Evolutionary conservation across 2,329 filamentous ascomycete genomes (phyloP), one percentile per base, ranked within the genome.

Genomic region (Fusarium euwallaceae): DNA sequence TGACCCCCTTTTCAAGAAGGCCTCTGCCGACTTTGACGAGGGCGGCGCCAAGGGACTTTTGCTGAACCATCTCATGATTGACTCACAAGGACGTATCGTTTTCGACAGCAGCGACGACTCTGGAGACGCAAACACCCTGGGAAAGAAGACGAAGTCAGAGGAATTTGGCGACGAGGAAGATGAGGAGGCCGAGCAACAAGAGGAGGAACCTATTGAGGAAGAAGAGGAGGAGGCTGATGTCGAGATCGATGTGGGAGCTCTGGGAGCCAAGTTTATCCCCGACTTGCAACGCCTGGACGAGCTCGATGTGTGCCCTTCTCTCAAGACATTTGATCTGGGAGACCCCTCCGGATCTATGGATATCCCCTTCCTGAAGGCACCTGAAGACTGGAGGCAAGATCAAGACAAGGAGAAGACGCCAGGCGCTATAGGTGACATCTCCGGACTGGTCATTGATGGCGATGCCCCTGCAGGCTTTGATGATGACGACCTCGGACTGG

Each of bases 1-100:
- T 6, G 97, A 99, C 80, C 97, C 97, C 3, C 85, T 99, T n/a
- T 99, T 99, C 89, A 99, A 99, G 81, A 99, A 99, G 81, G 96
- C 96, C 1, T 97, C 96, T 7, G 97, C 97, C 51, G 97, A 99
- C 85, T 99, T 99, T 76, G 97, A 99, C 81, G 97, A 99, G 85
- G 97, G 97, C 22, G 97, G 97, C 66, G 97, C 97, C 66, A 99
- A 98, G 83, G 97, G 97, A 22, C 87, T 99, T 48, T 88, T 99
- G 22, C 88, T 99, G 36, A 99, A 99, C 80, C 96, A 99, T 83
- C 88, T 99, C n/a, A 94, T 96, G 80, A 98, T 99, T 74, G 97
- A 99, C 82, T 90, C 91, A 2, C 91, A 95, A 74, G 97, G 97
- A 48, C 91, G 96, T 39, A 99, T 99, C 72, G 95, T 99, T 6